These are phyloP conservation scores for Trichosporon sp. DNA, from an alignment of 1,284 basidiomycete genomes.

Conservation along the genomic window DNA sequence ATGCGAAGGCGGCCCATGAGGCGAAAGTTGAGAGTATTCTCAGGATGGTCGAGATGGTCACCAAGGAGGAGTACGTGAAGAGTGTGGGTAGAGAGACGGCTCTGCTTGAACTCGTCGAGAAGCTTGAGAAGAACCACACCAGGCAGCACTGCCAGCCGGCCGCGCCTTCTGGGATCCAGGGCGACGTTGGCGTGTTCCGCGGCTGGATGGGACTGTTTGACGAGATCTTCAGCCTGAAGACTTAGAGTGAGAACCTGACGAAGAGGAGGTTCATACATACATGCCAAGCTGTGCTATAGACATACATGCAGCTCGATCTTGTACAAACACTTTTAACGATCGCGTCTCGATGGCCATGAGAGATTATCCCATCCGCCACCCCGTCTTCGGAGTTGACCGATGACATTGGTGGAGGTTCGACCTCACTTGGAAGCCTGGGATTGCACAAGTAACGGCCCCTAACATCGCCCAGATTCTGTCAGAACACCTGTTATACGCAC, in stretches of 20 bases:
- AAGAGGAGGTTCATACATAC: neutral
- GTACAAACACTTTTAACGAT: neutral
- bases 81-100: neutral
- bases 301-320: neutral
- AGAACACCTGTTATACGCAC: no score
- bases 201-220: conserved; percentile 5
- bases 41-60: neutral
- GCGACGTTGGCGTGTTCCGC: conserved; percentile 2
- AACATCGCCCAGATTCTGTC: no score
- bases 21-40: neutral
- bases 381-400: neutral
- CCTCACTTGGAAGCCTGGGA: no score
- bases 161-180: neutral
- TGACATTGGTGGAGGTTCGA: no score
- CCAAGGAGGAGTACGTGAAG: neutral
- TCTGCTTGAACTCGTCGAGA: neutral
- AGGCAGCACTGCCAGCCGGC: neutral
- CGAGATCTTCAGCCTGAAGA: neutral
- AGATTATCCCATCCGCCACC: neutral
- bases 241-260: neutral
- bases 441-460: no score
- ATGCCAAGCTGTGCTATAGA: neutral
- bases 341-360: no score
- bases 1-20: neutral
- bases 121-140: neutral